Conservation (phyloP, 352 stramenopile genomes). For the Pythium chondricola region DNA sequence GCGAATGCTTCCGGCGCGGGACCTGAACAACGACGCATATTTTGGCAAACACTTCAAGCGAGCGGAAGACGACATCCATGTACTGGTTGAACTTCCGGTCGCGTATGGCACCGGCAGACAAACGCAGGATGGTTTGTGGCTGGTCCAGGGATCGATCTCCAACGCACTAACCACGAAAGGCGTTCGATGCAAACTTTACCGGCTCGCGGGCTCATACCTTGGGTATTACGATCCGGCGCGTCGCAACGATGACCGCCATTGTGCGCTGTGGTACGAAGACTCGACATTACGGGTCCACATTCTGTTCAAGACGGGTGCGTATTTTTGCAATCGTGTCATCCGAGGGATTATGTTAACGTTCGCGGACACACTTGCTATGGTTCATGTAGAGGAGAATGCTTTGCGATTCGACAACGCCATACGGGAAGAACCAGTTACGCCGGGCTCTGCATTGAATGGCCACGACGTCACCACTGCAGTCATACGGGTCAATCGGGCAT, state of each 20-base stretch:
- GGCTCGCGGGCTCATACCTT: constrained; percentile 9
- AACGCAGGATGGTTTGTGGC: constrained; percentile 5
- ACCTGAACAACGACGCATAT: constrained; percentile 13
- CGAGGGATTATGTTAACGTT: neutral
- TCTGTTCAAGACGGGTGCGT: constrained; percentile 15
- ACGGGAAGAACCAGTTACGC: neutral
- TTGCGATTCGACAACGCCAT: constrained; percentile 14
- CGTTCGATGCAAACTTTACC: constrained; percentile 7
- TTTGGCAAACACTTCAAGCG: constrained; percentile 6
- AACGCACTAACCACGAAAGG: constrained; percentile 11
- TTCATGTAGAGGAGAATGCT: constrained; percentile 7
- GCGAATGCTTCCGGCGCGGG: constrained; percentile 9
- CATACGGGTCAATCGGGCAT: neutral
- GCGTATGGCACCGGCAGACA: neutral
- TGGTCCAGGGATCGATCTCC: constrained; percentile 14
- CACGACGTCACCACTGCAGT: constrained; percentile 9
- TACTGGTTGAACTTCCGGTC: constrained; percentile 5
- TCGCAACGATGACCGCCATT: constrained; percentile 6
- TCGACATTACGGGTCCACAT: constrained; percentile 8
- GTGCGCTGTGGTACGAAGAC: constrained; percentile 15
- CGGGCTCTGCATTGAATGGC: constrained; percentile 4
- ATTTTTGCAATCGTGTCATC: neutral
- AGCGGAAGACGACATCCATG: constrained; percentile 3
- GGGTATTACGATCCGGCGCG: constrained; percentile 17
- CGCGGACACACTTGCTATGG: neutral